phyloP scores from a whole-genome alignment of 495 filamentous ascomycete species.

The Cercophora newfieldiana region DNA sequence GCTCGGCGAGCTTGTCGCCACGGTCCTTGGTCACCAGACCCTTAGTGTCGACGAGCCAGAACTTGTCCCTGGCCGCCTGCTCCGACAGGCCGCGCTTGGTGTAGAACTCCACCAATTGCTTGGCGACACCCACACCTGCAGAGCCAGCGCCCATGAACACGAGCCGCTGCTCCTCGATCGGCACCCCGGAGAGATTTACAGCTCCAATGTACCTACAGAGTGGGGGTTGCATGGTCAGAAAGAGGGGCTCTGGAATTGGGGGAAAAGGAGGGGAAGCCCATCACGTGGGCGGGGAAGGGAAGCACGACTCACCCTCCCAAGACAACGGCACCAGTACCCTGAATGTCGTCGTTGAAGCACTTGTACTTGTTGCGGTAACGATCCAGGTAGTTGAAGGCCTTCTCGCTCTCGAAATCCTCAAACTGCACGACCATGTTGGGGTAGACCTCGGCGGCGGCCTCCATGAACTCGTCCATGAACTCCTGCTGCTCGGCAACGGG shows the following conservation, averaged over 20 bases:
- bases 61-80: conserved; percentile 82
- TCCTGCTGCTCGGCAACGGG: conserved; percentile 79
- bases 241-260: background rate
- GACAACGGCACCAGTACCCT: conserved; percentile 96
- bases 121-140: conserved; percentile 94
- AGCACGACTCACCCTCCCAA: conserved; percentile 65
- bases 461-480: conserved; percentile 98
- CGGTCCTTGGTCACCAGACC: conserved; percentile 93
- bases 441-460: conserved; percentile 81
- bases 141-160: conserved; percentile 96
- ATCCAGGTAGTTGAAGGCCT: conserved; percentile 89
- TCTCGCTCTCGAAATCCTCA: conserved; percentile 93
- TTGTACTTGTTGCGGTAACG: conserved; percentile 84
- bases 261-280: conserved; percentile 17
- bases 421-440: conserved; percentile 96
- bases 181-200: conserved; percentile 82
- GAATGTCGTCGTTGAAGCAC: conserved; percentile 98
- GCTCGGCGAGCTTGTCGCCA: conserved; percentile 89
- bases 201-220: conserved; percentile 75
- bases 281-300: background rate
- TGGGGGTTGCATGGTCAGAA: conserved; percentile 8
- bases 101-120: conserved; percentile 95
- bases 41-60: conserved; percentile 97
- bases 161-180: conserved; percentile 85
- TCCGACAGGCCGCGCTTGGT: conserved; percentile 91